These are phyloP conservation scores for Alternaria solani DNA, from an alignment of 2,329 filamentous ascomycete species.

Conservation along the genomic window DNA sequence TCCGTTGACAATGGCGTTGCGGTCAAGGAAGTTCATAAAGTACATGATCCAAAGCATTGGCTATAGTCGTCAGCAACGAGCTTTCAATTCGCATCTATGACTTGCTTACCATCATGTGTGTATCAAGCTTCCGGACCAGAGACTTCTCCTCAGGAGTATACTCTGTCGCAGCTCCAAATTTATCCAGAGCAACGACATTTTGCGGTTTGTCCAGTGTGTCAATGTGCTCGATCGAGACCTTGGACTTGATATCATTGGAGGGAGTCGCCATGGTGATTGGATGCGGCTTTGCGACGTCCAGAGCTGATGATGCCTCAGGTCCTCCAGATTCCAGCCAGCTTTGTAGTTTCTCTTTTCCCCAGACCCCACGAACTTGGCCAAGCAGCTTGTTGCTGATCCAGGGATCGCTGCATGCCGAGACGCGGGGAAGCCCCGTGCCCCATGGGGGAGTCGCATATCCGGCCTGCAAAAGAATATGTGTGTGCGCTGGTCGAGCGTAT, in stretches of 20 bases:
- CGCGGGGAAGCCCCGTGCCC: background rate
- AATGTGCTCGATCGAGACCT: slow-evolving; percentile 17
- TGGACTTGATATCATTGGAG: background rate
- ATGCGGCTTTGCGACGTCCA: background rate
- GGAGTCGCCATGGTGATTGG: background rate
- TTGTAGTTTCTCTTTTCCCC: background rate
- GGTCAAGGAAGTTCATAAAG: slow-evolving; percentile 58
- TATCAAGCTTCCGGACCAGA: slow-evolving; percentile 37
- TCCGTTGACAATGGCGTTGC: slow-evolving; percentile 70
- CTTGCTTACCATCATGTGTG: slow-evolving; percentile 29
- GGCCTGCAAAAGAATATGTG: background rate
- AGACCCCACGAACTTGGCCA: background rate
- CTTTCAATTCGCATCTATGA: background rate
- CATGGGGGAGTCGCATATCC: background rate
- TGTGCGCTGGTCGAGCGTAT: background rate
- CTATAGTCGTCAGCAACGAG: background rate
- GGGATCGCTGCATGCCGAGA: background rate
- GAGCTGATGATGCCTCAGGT: background rate
- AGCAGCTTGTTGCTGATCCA: background rate
- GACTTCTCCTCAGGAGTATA: slow-evolving; percentile 32
- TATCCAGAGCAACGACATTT: slow-evolving; percentile 30
- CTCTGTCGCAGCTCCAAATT: slow-evolving; percentile 32
- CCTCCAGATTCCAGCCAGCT: background rate
- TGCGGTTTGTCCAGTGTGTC: slow-evolving; percentile 22
- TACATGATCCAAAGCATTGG: slow-evolving; percentile 31